These are phyloP conservation scores for Pythium monospermum DNA, from an alignment of 352 stramenopile species.

Conservation along the genomic window DNA sequence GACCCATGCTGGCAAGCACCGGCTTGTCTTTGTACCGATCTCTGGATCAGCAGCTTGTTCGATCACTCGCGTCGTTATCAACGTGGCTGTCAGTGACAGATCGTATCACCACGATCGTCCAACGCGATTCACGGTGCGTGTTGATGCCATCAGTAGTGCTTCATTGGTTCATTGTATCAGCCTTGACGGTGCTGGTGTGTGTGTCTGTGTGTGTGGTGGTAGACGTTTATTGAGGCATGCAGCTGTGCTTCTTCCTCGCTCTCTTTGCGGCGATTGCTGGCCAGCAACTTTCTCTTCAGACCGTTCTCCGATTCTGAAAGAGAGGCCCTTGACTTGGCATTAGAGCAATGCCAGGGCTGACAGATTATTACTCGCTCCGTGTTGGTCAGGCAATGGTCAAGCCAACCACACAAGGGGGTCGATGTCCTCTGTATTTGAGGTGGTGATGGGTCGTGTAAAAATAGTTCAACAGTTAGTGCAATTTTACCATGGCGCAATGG, in stretches of 20 bases:
- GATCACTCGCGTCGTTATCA: neutral
- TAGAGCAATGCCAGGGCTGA: constrained; percentile 2
- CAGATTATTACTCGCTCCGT: neutral
- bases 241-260: neutral
- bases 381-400: too few relatives aligned
- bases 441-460: too few relatives aligned
- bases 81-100: neutral
- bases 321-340: constrained; percentile 1
- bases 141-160: neutral
- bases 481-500: too few relatives aligned
- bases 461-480: too few relatives aligned
- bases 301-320: constrained; percentile 1
- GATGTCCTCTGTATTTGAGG: too few relatives aligned
- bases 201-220: neutral
- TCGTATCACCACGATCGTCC: constrained; percentile 8
- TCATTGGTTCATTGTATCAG: neutral
- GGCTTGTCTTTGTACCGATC: constrained; percentile 11
- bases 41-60: neutral
- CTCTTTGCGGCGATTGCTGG: constrained; percentile 9
- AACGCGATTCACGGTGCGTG: constrained; percentile 2
- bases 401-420: too few relatives aligned
- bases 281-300: constrained; percentile 7
- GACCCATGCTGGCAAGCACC: neutral
- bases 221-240: constrained; percentile 10
- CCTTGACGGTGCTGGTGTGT: neutral